Conservation (phyloP, 2,329 filamentous ascomycete genomes). For the Metarhizium album region DNA sequence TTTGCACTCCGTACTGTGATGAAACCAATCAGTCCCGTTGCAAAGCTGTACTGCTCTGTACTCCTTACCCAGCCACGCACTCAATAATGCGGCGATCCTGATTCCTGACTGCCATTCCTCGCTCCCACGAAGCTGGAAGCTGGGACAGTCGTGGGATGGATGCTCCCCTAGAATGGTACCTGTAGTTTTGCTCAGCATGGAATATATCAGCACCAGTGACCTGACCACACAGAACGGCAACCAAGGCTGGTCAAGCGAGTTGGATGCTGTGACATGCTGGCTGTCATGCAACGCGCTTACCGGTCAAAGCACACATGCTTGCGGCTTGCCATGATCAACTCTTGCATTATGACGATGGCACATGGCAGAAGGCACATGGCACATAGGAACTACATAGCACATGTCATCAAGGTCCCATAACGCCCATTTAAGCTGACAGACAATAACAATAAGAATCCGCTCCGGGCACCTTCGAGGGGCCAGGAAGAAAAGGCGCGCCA, state of each 20-base stretch:
- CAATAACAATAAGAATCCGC: too few species aligned
- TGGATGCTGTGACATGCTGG: not conserved
- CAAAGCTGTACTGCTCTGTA: too few species aligned
- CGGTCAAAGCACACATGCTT: not conserved
- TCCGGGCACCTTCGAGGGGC: too few species aligned
- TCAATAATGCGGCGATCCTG: too few species aligned
- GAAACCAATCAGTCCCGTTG: too few species aligned
- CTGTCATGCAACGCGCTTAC: not conserved
- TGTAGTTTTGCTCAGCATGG: too few species aligned
- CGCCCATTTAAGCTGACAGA: too few species aligned
- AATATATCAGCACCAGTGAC: not conserved
- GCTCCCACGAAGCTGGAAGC: not conserved
- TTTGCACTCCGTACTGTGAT: not conserved
- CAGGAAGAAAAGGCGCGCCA: not conserved
- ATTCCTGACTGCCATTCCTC: too few species aligned
- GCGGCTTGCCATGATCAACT: not conserved
- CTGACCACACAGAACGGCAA: not conserved
- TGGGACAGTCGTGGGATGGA: not conserved
- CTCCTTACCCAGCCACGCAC: not conserved
- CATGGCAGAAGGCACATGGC: not conserved
- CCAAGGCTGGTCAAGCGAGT: not conserved
- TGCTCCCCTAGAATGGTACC: too few species aligned
- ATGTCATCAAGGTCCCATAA: too few species aligned
- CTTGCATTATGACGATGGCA: not conserved
- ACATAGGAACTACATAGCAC: not conserved